Conservation (phyloP, 2,329 filamentous ascomycete genomes). For the Epichloe aotearoae region DNA sequence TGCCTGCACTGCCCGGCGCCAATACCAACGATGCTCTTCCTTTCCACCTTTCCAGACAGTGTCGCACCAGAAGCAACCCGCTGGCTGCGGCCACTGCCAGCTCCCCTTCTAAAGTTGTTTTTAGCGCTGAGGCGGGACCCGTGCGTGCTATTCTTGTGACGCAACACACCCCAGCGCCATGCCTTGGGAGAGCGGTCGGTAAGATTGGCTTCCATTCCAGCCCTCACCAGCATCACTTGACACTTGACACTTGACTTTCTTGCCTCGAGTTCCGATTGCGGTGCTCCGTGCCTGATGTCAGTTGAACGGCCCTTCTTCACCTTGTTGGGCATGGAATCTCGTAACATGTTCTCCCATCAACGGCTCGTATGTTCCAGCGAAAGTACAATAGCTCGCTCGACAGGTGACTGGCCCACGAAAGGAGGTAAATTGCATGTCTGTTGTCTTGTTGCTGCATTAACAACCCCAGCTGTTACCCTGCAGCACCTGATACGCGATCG, state of each 20-base stretch:
- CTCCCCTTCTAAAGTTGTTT: not conserved
- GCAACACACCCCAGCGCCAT: not conserved
- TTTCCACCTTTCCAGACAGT: no score
- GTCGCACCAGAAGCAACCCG: no score
- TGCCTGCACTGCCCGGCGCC: no score
- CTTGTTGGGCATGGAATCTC: not conserved
- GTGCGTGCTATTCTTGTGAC: constrained; percentile 1
- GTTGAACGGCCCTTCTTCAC: not conserved
- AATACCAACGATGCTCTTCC: no score
- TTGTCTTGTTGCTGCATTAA: not conserved
- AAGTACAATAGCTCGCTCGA: no score
- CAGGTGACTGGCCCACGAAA: no score
- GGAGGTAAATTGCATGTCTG: not conserved
- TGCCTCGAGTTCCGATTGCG: not conserved
- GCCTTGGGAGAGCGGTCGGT: no score
- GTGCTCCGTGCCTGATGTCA: not conserved
- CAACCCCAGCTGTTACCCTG: not conserved
- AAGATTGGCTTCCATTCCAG: constrained; percentile 2
- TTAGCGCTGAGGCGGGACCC: not conserved
- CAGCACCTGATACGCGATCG: not conserved
- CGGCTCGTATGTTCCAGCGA: not conserved
- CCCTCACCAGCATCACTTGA: not conserved
- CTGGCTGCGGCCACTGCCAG: no score
- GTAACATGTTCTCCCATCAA: not conserved
- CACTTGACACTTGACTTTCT: not conserved